Percentiles rank a stretch among this genome's conserved stretches.
Conservation (phyloP, 192 early-diverging fungal genomes). For the Haplosporangium gracile region DNA sequence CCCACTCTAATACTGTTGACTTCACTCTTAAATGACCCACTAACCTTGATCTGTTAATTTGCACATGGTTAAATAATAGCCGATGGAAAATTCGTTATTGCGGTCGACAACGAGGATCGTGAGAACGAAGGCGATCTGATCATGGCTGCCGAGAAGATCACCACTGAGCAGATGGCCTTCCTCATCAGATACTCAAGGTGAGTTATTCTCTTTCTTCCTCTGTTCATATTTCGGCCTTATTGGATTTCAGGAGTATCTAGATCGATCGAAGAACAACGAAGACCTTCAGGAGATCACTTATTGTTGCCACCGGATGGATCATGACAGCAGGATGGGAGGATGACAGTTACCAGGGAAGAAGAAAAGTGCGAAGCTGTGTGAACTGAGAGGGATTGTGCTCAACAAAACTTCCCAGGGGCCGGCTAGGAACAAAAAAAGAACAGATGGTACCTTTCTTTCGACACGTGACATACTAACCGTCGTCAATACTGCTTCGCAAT, state of each 20-base stretch:
- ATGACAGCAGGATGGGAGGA: background rate
- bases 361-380: background rate
- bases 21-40: background rate
- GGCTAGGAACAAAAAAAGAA: background rate
- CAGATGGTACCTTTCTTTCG: background rate
- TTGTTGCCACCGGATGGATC: too few species aligned
- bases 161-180: conserved; percentile 94
- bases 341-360: background rate
- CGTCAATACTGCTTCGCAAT: background rate
- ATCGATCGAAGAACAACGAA: background rate
- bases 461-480: background rate
- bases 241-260: too few species aligned
- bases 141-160: conserved; percentile 93
- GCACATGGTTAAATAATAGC: conserved; percentile 53
- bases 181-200: conserved; percentile 94
- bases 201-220: background rate
- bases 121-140: conserved; percentile 99
- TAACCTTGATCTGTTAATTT: background rate
- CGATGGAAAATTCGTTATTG: conserved; percentile 88
- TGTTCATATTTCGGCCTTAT: background rate
- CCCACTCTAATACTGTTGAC: background rate
- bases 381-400: background rate
- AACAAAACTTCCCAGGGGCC: background rate
- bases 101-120: conserved; percentile 97
- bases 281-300: background rate